Evolutionary conservation across 805 yeast genomes (phyloP).

Genomic region (Ogataea sp.): DNA sequence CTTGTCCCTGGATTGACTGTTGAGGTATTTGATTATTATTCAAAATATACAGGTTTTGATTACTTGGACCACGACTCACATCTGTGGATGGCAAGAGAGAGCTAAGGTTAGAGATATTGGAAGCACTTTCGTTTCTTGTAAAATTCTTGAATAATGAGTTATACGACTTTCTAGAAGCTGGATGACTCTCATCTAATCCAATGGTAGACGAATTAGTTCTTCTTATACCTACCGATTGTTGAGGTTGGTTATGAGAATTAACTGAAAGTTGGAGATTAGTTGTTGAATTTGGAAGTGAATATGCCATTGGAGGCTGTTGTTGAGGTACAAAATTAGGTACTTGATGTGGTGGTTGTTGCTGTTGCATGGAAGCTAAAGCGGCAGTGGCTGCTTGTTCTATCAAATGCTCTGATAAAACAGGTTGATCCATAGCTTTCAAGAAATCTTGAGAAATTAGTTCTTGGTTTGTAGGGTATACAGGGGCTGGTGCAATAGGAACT

Average conservation of each 20-base stretch:
- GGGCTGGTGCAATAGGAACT: neutral
- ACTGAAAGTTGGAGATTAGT: neutral
- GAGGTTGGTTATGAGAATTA: neutral
- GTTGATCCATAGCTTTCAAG: no score
- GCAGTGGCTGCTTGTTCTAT: no score
- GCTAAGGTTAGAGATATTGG: neutral
- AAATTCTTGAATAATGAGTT: slow-evolving; percentile 3
- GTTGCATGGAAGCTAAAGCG: neutral
- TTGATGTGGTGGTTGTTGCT: neutral
- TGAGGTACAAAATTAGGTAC: neutral
- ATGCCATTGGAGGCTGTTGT: neutral
- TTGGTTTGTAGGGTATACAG: neutral
- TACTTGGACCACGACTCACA: neutral
- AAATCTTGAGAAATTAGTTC: neutral
- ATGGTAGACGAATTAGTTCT: neutral
- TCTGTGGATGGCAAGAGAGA: neutral
- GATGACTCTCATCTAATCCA: neutral
- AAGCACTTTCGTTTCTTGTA: neutral
- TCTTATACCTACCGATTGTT: slow-evolving; percentile 1
- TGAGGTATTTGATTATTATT: neutral
- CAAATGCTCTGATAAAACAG: neutral
- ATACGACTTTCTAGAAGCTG: slow-evolving; percentile 3
- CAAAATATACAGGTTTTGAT: neutral
- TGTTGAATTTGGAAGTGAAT: neutral
- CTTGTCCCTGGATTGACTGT: no score